Evolutionary conservation across 2,329 filamentous ascomycete species (phyloP).

Genomic region (Diaporthe caulivora): DNA sequence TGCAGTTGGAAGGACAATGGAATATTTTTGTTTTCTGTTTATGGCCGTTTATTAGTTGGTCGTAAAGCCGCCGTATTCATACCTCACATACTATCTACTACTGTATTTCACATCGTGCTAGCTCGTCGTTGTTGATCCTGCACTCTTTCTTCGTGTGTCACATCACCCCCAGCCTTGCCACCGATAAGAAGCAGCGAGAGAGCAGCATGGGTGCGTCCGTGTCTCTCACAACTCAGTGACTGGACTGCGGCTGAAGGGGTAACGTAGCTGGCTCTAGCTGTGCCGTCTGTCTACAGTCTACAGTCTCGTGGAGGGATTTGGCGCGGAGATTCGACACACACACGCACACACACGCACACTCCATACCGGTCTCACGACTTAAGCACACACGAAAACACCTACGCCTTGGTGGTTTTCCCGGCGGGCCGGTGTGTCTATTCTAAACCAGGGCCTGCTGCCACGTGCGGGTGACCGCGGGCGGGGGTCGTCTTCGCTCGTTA

Average conservation of each 20-base stretch:
- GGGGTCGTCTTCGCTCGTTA: too few relatives aligned
- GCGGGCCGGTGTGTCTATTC: too few relatives aligned
- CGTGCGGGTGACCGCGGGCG: too few relatives aligned
- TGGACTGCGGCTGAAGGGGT: constrained; percentile 1
- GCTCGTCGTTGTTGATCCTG: neutral
- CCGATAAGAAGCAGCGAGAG: neutral
- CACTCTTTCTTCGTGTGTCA: neutral
- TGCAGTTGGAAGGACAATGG: constrained; percentile 12
- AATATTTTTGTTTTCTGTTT: neutral
- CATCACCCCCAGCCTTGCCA: neutral
- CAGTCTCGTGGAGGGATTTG: neutral
- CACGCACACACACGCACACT: too few relatives aligned
- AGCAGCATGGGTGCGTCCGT: neutral
- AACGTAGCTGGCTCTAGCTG: neutral
- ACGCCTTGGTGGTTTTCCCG: too few relatives aligned
- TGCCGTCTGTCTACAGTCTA: too few relatives aligned
- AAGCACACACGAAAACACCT: too few relatives aligned
- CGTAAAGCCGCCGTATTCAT: constrained; percentile 31
- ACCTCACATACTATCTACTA: neutral
- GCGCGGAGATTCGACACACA: neutral
- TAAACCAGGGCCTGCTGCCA: too few relatives aligned
- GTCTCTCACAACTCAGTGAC: constrained; percentile 4
- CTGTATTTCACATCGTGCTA: neutral
- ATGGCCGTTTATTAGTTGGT: neutral
- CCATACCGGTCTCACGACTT: too few relatives aligned